Evolutionary conservation across 805 yeast genomes (phyloP).

Genomic region (Naumovozyma baii): DNA sequence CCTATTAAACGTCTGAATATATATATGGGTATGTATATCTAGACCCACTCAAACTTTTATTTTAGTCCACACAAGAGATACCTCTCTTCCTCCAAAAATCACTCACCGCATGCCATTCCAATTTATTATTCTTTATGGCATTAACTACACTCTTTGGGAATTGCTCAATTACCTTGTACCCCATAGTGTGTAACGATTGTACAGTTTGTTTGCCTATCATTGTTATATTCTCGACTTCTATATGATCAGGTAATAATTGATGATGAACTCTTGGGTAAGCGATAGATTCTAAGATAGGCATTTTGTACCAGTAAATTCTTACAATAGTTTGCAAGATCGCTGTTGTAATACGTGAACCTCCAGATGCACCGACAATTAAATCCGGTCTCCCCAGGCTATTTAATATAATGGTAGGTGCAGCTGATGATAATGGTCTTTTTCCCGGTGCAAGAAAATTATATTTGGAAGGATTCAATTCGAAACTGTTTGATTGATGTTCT

Average conservation of each 20-base stretch:
- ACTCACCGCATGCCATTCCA: slow-evolving; percentile 60
- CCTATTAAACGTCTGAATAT: no score
- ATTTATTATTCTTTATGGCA: slow-evolving; percentile 35
- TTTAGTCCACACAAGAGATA: slow-evolving; percentile 17
- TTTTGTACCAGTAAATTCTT: slow-evolving; percentile 47
- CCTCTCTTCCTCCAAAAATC: slow-evolving; percentile 90
- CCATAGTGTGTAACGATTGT: slow-evolving; percentile 33
- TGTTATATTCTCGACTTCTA: slow-evolving; percentile 45
- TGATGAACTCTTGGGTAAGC: slow-evolving; percentile 83
- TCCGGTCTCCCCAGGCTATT: slow-evolving; percentile 43
- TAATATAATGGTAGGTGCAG: slow-evolving; percentile 64
- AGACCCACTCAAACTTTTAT: no score
- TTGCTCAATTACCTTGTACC: slow-evolving; percentile 39
- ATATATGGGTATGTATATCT: no score
- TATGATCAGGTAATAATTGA: slow-evolving; percentile 68
- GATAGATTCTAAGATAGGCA: slow-evolving; percentile 56
- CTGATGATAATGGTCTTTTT: slow-evolving; percentile 78
- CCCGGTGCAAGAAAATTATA: slow-evolving; percentile 68
- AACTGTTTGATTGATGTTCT: slow-evolving; percentile 61
- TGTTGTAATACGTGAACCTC: slow-evolving; percentile 82
- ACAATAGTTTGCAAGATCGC: slow-evolving; percentile 74
- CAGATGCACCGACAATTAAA: slow-evolving; percentile 82
- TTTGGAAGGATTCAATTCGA: slow-evolving; percentile 70
- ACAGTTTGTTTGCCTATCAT: slow-evolving; percentile 37
- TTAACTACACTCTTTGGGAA: slow-evolving; percentile 49